A percentile compares a stretch with the other conserved stretches of the same genome.
Evolutionary conservation across 2,329 filamentous ascomycete species (phyloP).

Genomic region (Trichophyton mentagrophytes): DNA sequence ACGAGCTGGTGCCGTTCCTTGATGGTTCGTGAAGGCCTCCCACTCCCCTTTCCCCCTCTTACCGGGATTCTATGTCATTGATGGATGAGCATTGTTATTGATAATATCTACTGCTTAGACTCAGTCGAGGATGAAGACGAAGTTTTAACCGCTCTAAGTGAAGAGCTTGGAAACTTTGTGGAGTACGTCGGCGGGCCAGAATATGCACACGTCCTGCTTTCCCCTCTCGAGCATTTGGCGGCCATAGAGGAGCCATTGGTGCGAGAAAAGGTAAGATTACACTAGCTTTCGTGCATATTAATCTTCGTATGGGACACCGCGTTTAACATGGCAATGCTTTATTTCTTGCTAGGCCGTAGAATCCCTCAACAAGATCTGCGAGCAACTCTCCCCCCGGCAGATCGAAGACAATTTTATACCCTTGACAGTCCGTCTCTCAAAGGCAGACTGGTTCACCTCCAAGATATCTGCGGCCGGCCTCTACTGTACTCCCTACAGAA

Average conservation of each 20-base stretch:
- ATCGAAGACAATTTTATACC: conserved; percentile 97
- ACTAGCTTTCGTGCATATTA: not conserved
- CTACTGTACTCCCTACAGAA: conserved; percentile 85
- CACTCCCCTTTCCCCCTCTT: not conserved
- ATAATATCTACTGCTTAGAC: conserved; percentile 44
- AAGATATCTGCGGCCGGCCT: conserved; percentile 97
- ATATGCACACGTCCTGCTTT: conserved; percentile 89
- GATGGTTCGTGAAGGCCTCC: conserved; percentile 58
- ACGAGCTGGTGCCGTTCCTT: conserved; percentile 97
- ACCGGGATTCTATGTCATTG: not conserved
- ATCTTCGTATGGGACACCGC: not conserved
- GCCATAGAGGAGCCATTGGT: conserved; percentile 97
- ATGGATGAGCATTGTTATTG: not conserved
- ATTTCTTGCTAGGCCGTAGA: conserved; percentile 64
- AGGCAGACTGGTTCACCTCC: conserved; percentile 99
- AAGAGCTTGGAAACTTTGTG: conserved; percentile 91
- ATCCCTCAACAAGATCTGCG: conserved; percentile 98
- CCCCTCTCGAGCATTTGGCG: conserved; percentile 91
- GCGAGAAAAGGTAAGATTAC: conserved; percentile 69
- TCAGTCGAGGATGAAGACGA: conserved; percentile 99
- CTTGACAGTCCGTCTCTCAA: conserved; percentile 85
- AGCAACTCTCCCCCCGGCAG: conserved; percentile 77
- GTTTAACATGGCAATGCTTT: conserved; percentile 1
- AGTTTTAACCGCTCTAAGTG: conserved; percentile 89
- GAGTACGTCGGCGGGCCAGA: conserved; percentile 94